Evolutionary conservation across 2,329 filamentous ascomycete species (phyloP).

Genomic region (Stagonosporopsis rhizophila): DNA sequence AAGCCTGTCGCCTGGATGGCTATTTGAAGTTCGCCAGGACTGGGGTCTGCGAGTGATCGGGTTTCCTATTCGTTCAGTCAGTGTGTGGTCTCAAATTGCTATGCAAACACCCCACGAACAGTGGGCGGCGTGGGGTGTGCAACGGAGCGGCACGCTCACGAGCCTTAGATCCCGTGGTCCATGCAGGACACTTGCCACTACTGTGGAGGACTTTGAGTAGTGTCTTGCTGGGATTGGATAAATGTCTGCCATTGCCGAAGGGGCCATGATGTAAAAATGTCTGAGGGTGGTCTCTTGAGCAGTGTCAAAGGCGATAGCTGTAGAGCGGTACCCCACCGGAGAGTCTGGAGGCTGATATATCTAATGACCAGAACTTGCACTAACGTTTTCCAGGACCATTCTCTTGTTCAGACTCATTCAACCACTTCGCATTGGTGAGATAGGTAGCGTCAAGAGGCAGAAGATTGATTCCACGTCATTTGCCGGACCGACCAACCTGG

Average conservation of each 20-base stretch:
- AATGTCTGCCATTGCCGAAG: slow-evolving; percentile 49
- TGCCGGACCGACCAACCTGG: slow-evolving; percentile 48
- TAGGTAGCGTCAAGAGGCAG: slow-evolving; percentile 43
- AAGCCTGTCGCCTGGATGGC: slow-evolving; percentile 71
- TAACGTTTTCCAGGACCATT: slow-evolving; percentile 36
- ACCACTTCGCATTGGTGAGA: slow-evolving; percentile 47
- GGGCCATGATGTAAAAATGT: slow-evolving; percentile 49
- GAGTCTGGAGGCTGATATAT: slow-evolving; percentile 50
- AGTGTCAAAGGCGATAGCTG: slow-evolving; percentile 37
- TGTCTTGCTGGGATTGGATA: slow-evolving; percentile 50
- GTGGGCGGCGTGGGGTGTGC: slow-evolving; percentile 44
- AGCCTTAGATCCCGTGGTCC: slow-evolving; percentile 53
- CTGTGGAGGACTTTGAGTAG: slow-evolving; percentile 46
- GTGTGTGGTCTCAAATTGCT: slow-evolving; percentile 20
- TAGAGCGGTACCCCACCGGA: slow-evolving; percentile 46
- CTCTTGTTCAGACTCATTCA: slow-evolving; percentile 31
- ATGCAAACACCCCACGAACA: slow-evolving; percentile 42
- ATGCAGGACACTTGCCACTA: slow-evolving; percentile 52
- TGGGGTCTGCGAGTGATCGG: slow-evolving; percentile 62
- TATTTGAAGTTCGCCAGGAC: slow-evolving; percentile 67
- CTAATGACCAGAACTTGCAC: slow-evolving; percentile 38
- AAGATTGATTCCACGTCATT: slow-evolving; percentile 47
- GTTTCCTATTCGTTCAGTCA: slow-evolving; percentile 58
- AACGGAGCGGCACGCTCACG: slow-evolving; percentile 47
- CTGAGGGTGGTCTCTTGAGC: slow-evolving; percentile 27